Evolutionary conservation across 108 stramenopile species (phyloP), one percentile per base, ranked within the genome.

Genomic region (Nitzschia sp.): DNA sequence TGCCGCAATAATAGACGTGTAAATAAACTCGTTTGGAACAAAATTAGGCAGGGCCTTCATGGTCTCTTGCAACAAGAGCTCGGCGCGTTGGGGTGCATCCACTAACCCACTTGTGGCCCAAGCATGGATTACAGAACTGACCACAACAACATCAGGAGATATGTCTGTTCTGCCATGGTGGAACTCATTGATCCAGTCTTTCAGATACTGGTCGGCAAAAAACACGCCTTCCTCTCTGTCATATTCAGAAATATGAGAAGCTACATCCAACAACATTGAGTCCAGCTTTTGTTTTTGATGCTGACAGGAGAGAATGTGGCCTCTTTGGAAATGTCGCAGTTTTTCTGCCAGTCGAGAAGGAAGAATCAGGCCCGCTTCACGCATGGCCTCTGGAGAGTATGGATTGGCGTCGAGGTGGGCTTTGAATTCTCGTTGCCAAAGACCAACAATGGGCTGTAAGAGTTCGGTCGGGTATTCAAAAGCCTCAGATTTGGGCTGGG

Each of bases 71-170:
- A 39, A 48, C 41, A 62, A 72, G 25, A 39, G 43, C 67, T 80
- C 79, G 10, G 79, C 79, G 26, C 48, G 50, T 46, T 62, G 37
- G 3, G 79, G 63, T 29, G 67, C 74, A 14, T 57, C 51, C 12
- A 50, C 57, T 9, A 64, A 8, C 8, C 64, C 63, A 53, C 67
- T 73, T 20, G 50, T 59, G 0, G 54, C 79, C 73, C 74, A 75
- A 17, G 74, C 79, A 57, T 68, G 74, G 0, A 80, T 12, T 15
- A 80, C 58, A 10, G 74, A 63, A 17, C 73, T 54, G 38, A 75
- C 63, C 6, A 50, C 57, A n/a, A 75, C 65, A 19, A 67, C 50
- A 63, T 80, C 79, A 6, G 79, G 79, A 42, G 6, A 26, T 3
- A 52, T 54, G 17, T 22, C 17, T 3, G 15, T 22, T 12, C 15